Conservation (phyloP, 495 filamentous ascomycete genomes). For the Neurospora sp. region DNA sequence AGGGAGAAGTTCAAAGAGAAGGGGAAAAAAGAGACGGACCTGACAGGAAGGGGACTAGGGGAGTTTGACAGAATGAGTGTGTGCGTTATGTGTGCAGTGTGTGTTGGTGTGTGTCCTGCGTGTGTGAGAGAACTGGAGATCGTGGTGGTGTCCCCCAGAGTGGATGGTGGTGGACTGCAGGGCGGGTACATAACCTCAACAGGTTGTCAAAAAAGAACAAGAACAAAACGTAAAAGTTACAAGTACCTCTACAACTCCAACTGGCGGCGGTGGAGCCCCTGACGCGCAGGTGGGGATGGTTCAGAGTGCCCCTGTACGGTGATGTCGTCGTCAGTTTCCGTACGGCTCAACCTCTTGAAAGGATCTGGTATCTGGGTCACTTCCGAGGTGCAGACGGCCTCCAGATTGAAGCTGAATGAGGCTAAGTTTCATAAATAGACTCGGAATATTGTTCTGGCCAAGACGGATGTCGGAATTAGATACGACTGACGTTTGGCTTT, state of each 20-base stretch:
- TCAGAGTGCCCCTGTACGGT: neutral
- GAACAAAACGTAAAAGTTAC: neutral
- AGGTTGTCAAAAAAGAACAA: neutral
- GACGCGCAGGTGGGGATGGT: slow-evolving; percentile 4
- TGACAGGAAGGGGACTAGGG: neutral
- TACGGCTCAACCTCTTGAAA: neutral
- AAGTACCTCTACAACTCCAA: neutral
- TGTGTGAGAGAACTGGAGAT: neutral
- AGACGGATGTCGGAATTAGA: neutral
- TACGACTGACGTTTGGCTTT: neutral
- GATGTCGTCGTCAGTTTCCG: slow-evolving; percentile 1
- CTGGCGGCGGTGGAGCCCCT: slow-evolving; percentile 1
- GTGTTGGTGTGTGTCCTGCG: neutral
- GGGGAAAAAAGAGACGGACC: neutral
- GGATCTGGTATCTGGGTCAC: neutral
- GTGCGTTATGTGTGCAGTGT: neutral
- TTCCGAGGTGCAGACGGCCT: neutral
- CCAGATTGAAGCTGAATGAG: neutral
- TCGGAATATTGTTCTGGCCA: neutral
- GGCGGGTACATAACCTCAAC: neutral
- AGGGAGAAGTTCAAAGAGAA: neutral
- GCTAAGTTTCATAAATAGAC: neutral
- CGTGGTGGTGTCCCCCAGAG: neutral
- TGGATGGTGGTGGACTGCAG: neutral
- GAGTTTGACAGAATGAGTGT: neutral